Conservation (phyloP, 257 asterid species). For the Solanum rostratum region DNA sequence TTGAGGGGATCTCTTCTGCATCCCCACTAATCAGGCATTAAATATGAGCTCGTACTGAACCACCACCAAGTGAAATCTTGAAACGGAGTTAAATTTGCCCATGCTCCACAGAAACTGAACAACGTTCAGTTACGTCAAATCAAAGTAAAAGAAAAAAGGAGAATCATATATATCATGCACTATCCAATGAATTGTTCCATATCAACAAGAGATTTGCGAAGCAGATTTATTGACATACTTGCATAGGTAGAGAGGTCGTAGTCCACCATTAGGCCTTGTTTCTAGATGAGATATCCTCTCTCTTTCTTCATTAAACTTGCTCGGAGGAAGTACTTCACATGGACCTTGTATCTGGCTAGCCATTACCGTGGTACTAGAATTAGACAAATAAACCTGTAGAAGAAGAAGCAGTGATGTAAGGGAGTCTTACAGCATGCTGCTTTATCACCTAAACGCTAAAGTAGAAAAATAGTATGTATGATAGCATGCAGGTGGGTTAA, state of each 20-base stretch:
- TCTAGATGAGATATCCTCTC: slow-evolving; percentile 45
- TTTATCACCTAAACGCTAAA: neutral
- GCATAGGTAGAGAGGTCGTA: slow-evolving; percentile 74
- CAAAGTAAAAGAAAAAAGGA: neutral
- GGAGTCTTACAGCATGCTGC: neutral
- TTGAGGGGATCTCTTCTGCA: neutral
- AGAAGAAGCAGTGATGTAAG: neutral
- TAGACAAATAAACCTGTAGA: slow-evolving; percentile 79
- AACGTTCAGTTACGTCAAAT: neutral
- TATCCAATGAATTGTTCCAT: neutral
- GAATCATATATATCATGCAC: neutral
- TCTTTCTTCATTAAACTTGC: slow-evolving; percentile 64
- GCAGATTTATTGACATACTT: slow-evolving; percentile 42
- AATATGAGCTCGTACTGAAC: neutral
- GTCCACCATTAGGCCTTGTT: slow-evolving; percentile 22
- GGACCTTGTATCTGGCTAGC: slow-evolving; percentile 70
- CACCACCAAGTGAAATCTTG: neutral
- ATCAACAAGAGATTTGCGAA: slow-evolving; percentile 1
- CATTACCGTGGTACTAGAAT: slow-evolving; percentile 37
- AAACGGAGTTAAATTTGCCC: neutral
- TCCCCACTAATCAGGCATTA: neutral
- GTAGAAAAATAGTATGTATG: neutral
- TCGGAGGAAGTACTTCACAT: slow-evolving; percentile 77
- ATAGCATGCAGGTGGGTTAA: neutral
- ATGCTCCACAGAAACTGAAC: neutral